These are phyloP conservation scores for Somion occarium DNA, from an alignment of 1,284 basidiomycete genomes.

Conservation along the genomic window DNA sequence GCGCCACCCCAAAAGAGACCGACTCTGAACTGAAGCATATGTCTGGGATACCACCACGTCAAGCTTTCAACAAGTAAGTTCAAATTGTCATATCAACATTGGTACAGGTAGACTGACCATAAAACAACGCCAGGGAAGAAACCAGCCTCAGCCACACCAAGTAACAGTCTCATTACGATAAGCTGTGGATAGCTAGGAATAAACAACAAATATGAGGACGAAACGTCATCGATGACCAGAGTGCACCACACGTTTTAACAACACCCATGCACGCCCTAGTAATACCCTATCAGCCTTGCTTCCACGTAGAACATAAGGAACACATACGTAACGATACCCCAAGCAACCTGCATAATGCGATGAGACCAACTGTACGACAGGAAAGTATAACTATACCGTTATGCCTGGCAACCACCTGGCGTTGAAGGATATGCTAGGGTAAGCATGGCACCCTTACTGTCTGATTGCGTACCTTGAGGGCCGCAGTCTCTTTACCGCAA, in stretches of 20 bases:
- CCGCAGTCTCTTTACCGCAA: conserved; percentile 29
- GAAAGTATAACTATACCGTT: conserved; percentile 15
- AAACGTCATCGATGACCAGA: too few species aligned
- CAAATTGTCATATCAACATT: not conserved
- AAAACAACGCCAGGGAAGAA: conserved; percentile 67
- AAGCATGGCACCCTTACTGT: not conserved
- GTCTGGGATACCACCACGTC: conserved; percentile 30
- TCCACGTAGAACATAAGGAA: conserved; percentile 41
- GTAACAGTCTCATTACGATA: conserved; percentile 50
- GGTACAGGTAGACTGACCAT: conserved; percentile 42
- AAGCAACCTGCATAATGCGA: conserved; percentile 16
- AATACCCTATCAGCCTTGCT: conserved; percentile 28
- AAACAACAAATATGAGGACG: too few species aligned
- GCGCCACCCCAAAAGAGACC: conserved; percentile 34
- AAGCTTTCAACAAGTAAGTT: conserved; percentile 10
- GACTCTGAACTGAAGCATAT: conserved; percentile 30
- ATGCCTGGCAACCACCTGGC: conserved; percentile 28
- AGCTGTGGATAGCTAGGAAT: conserved; percentile 53
- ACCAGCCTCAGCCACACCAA: conserved; percentile 67
- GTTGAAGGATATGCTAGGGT: not conserved
- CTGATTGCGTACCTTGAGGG: conserved; percentile 23
- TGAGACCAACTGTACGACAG: not conserved
- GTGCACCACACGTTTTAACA: conserved; percentile 48
- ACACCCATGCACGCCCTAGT: conserved; percentile 61
- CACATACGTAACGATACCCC: conserved; percentile 22